Evolutionary conservation across 2,329 filamentous ascomycete genomes (phyloP).

Genomic region (Falciphora oryzae): DNA sequence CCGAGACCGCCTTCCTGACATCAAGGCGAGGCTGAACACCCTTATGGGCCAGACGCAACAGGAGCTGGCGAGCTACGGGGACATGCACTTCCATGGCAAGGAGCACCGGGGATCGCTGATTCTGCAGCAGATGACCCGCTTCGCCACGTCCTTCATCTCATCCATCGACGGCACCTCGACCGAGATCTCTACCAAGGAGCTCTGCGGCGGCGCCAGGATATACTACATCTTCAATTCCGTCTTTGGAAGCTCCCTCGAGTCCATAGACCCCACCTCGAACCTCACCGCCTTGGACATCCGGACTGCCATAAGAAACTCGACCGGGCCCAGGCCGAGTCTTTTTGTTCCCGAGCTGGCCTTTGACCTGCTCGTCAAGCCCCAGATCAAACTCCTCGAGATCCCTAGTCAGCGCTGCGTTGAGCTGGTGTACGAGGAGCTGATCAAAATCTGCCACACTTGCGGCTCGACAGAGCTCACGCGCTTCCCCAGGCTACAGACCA

Average conservation of each 20-base stretch:
- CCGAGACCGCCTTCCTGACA: slow-evolving; percentile 89
- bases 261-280: slow-evolving; percentile 93
- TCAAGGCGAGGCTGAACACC: slow-evolving; percentile 95
- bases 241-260: slow-evolving; percentile 92
- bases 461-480: slow-evolving; percentile 89
- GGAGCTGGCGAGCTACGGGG: slow-evolving; percentile 94
- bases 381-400: slow-evolving; percentile 93
- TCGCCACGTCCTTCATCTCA: slow-evolving; percentile 95
- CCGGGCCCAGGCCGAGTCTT: slow-evolving; percentile 86
- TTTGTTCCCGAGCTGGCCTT: slow-evolving; percentile 98
- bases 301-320: slow-evolving; percentile 96
- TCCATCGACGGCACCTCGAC: slow-evolving; percentile 98
- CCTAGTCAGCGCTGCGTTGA: slow-evolving; percentile 96
- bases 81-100: slow-evolving; percentile 95
- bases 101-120: slow-evolving; percentile 94
- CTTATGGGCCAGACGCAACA: slow-evolving; percentile 99
- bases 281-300: slow-evolving; percentile 91
- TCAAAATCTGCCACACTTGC: slow-evolving; percentile 99
- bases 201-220: slow-evolving; percentile 89
- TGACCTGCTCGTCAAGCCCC: slow-evolving; percentile 93
- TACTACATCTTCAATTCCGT: slow-evolving; percentile 99
- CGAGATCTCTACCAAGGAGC: slow-evolving; percentile 96
- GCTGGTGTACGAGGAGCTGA: slow-evolving; percentile 95
- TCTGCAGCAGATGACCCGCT: slow-evolving; percentile 94
- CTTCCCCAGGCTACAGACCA: slow-evolving; percentile 88